These are phyloP conservation scores for Annulohypoxylon stygium DNA, from an alignment of 495 filamentous ascomycete species.

Conservation along the genomic window DNA sequence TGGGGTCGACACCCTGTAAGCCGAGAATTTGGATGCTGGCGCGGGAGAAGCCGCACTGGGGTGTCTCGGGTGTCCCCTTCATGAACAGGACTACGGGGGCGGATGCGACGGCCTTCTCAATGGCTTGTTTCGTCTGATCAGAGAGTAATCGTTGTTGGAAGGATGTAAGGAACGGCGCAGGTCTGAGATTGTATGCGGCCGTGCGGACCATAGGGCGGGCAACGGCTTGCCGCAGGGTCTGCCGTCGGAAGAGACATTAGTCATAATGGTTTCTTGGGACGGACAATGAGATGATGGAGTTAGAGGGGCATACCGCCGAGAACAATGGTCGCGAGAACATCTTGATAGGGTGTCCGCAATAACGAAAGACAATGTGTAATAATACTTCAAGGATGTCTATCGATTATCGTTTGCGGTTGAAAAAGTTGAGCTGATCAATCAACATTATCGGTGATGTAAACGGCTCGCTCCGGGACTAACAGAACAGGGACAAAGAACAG, in stretches of 20 bases:
- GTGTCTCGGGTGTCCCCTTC: constrained; percentile 97
- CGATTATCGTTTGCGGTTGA: constrained; percentile 8
- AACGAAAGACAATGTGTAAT: constrained; percentile 8
- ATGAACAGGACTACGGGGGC: constrained; percentile 97
- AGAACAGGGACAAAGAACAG: too few relatives aligned
- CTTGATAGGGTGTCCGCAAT: background rate
- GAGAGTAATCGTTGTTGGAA: constrained; percentile 76
- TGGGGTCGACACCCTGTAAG: constrained; percentile 94
- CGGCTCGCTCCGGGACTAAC: constrained; percentile 34
- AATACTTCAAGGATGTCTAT: background rate
- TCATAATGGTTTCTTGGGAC: background rate
- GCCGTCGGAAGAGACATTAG: constrained; percentile 20
- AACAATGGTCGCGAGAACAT: constrained; percentile 47
- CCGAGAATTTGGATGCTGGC: constrained; percentile 95
- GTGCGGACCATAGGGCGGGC: constrained; percentile 52
- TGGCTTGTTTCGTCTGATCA: constrained; percentile 78
- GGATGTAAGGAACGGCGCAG: constrained; percentile 51
- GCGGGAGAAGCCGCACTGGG: constrained; percentile 98
- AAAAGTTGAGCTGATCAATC: constrained; percentile 38
- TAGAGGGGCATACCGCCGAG: constrained; percentile 32
- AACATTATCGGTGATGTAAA: constrained; percentile 37
- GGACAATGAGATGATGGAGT: background rate
- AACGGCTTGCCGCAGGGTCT: constrained; percentile 54
- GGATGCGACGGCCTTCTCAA: constrained; percentile 86
- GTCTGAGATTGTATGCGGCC: constrained; percentile 35